These are phyloP conservation scores for Camelina neglecta DNA, from an alignment of 345 rosid species.

Conservation along the genomic window DNA sequence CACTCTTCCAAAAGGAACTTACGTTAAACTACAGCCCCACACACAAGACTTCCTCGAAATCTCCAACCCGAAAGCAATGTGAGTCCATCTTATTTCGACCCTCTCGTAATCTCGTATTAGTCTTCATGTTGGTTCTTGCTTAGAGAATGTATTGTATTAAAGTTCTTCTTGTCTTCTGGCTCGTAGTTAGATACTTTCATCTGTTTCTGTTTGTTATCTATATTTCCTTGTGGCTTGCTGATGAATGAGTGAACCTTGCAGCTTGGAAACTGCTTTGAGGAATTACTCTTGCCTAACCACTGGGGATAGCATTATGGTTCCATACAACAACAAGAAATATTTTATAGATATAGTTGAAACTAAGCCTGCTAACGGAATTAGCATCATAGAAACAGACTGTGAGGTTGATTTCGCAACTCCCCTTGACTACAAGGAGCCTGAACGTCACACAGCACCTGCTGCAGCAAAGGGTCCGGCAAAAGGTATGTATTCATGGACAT, in stretches of 20 bases:
- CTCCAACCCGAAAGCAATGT: slow-evolving; percentile 99
- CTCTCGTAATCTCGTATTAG: not conserved
- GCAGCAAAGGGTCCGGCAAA: slow-evolving; percentile 59
- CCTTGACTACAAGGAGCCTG: slow-evolving; percentile 96
- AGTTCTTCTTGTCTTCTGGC: slow-evolving; percentile 2
- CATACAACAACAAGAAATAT: slow-evolving; percentile 95
- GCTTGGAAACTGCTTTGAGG: slow-evolving; percentile 95
- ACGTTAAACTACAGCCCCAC: slow-evolving; percentile 96
- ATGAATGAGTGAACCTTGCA: slow-evolving; percentile 44
- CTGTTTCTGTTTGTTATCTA: not conserved
- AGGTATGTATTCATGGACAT: slow-evolving; percentile 50
- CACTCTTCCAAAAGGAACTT: slow-evolving; percentile 96
- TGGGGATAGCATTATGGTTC: slow-evolving; percentile 99
- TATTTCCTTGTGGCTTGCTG: slow-evolving; percentile 10
- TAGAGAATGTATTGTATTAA: not conserved
- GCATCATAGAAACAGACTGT: slow-evolving; percentile 99
- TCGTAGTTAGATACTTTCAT: not conserved
- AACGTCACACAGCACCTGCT: slow-evolving; percentile 58
- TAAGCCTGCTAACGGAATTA: slow-evolving; percentile 93
- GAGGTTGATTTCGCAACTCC: slow-evolving; percentile 99
- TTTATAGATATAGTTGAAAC: slow-evolving; percentile 95
- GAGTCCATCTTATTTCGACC: slow-evolving; percentile 40
- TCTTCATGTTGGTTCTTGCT: slow-evolving; percentile 11
- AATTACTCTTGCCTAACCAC: slow-evolving; percentile 95
- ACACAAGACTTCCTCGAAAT: slow-evolving; percentile 94